Evolutionary conservation across 805 yeast species (phyloP), one percentile per base, ranked within the genome.

Genomic region (Suhomyces emberorum): DNA sequence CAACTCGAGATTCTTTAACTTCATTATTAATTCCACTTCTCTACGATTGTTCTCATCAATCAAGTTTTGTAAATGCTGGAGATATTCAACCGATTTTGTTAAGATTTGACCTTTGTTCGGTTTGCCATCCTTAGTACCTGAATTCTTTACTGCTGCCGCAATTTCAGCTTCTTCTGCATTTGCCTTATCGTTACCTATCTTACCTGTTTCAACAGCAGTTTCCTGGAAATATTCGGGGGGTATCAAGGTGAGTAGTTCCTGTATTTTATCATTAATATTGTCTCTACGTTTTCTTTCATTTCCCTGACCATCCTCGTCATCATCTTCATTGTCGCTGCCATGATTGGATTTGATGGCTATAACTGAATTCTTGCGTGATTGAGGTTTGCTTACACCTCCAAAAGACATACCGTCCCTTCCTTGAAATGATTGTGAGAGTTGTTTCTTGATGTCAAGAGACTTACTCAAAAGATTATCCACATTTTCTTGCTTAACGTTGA

Each of bases 91-190:
- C 0, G 87, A 75, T 51, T 81, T 83, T 7, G 86, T 74, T 40
- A 85, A 63, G 2, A 85, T 83, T 54, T 83, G 91, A 2, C 95
- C 95, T 59, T 85, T 85, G 52, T 83, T 84, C 0, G 95, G 95
- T 47, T 82, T 83, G 2, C 91, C 93, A 49, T 83, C 91, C 44
- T 81, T 83, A 1, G 91, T 83, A 0, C 91, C 91, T 4, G 64
- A 51, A 31, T 54, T 59, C 36, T 53, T 58, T 31, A 55, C 46
- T 1, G 61, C 59, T 2, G 58, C 52, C n/a, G 61, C 61, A n/a
- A 54, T 51, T 15, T 46, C 56, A 8, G 51, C 56, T 5, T 57
- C 61, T 18, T 37, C 43, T 44, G 36, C 41, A 6, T 35, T 44
- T 25, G 31, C 35, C 21, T 28, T 34, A n/a, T 46, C 41, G 14